Conservation (phyloP, 164 flowering plant genomes). For the Houttuynia cordata region DNA sequence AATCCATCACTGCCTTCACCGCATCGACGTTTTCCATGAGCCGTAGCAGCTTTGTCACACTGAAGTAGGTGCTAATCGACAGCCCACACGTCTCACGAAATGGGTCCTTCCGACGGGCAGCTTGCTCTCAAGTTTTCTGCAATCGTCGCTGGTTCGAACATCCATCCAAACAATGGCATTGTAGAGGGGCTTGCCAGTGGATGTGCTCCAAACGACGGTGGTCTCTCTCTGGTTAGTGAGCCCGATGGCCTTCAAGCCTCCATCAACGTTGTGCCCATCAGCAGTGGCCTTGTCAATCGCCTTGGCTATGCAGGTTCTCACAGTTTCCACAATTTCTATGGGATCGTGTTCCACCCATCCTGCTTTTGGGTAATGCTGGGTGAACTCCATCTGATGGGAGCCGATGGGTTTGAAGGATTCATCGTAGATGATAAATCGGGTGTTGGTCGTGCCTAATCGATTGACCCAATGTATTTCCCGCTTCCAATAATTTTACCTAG, state of each 20-base stretch:
- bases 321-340: constrained; percentile 84
- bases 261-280: constrained; percentile 62
- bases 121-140: constrained; percentile 87
- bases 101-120: constrained; percentile 72
- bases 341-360: constrained; percentile 99
- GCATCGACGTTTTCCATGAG: constrained; percentile 62
- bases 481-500: too few relatives aligned
- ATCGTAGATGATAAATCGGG: constrained; percentile 83
- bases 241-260: constrained; percentile 82
- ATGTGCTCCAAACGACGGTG: constrained; percentile 87
- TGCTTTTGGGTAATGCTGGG: constrained; percentile 76
- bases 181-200: constrained; percentile 72
- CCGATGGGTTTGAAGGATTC: constrained; percentile 33
- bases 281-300: constrained; percentile 88
- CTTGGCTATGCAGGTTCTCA: constrained; percentile 55
- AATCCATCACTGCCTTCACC: constrained; percentile 44
- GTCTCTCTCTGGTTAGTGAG: constrained; percentile 97
- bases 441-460: constrained; percentile 95
- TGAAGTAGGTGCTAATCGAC: constrained; percentile 93
- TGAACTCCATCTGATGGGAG: constrained; percentile 93
- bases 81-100: constrained; percentile 73
- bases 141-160: constrained; percentile 69
- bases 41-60: constrained; percentile 85
- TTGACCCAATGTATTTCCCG: constrained; percentile 49
- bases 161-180: constrained; percentile 99